Evolutionary conservation across 1,284 basidiomycete genomes (phyloP).

Genomic region (Mixia osmundae): DNA sequence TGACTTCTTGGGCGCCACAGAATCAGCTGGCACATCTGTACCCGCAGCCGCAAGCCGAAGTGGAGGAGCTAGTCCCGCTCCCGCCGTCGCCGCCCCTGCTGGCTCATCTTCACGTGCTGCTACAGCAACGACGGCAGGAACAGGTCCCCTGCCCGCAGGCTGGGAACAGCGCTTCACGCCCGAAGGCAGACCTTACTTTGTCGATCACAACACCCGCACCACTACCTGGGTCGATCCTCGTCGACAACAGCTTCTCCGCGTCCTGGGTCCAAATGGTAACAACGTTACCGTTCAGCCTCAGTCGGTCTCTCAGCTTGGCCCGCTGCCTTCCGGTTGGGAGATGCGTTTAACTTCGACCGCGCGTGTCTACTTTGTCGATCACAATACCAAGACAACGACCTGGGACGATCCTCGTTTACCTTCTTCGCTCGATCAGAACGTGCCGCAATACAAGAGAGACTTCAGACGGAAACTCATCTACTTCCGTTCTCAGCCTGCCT

Average conservation of each 20-base stretch:
- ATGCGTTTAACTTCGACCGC: constrained; percentile 84
- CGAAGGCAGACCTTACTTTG: constrained; percentile 94
- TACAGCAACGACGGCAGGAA: constrained; percentile 54
- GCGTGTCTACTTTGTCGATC: constrained; percentile 87
- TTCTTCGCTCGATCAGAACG: constrained; percentile 62
- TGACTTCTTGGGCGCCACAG: constrained; percentile 17
- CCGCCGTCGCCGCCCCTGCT: constrained; percentile 21
- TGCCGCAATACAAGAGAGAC: constrained; percentile 98
- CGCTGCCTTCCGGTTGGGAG: constrained; percentile 90
- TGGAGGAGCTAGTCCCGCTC: constrained; percentile 25
- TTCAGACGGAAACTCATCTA: constrained; percentile 96
- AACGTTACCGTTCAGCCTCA: constrained; percentile 51
- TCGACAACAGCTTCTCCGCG: constrained; percentile 55
- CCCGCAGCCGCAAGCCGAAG: constrained; percentile 21
- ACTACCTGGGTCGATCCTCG: constrained; percentile 98
- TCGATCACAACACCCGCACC: constrained; percentile 57
- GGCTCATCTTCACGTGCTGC: no score
- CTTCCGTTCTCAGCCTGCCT: constrained; percentile 90
- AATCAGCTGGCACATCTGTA: constrained; percentile 7
- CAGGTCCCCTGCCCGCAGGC: constrained; percentile 66
- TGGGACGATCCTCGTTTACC: constrained; percentile 86
- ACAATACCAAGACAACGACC: constrained; percentile 63
- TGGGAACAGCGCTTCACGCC: constrained; percentile 97
- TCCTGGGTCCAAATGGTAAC: constrained; percentile 63
- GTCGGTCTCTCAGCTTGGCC: constrained; percentile 72